Evolutionary conservation across 1,284 basidiomycete genomes (phyloP).

Genomic region (Ganoderma resinaceum): DNA sequence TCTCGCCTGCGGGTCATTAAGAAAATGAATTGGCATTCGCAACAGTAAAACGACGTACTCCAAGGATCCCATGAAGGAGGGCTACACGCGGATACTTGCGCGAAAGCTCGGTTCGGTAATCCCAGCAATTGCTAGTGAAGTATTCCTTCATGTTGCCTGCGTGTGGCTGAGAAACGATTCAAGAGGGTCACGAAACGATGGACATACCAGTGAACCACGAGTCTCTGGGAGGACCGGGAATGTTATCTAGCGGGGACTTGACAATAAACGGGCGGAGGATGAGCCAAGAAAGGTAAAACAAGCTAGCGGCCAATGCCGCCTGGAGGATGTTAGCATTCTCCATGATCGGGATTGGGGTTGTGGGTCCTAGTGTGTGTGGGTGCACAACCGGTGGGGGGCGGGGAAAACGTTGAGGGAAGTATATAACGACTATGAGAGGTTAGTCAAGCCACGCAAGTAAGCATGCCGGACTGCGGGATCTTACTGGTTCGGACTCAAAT

Average conservation of each 20-base stretch:
- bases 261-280: slow-evolving; percentile 16
- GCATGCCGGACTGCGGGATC: too few species aligned
- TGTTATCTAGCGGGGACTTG: slow-evolving; percentile 21
- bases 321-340: slow-evolving; percentile 14
- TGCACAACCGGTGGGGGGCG: background rate
- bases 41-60: slow-evolving; percentile 9
- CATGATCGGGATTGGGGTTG: too few species aligned
- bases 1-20: background rate
- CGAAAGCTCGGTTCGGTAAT: slow-evolving; percentile 18
- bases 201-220: slow-evolving; percentile 20
- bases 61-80: slow-evolving; percentile 13
- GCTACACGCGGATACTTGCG: slow-evolving; percentile 19
- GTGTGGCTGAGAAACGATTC: background rate
- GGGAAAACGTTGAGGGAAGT: background rate
- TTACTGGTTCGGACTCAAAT: too few species aligned
- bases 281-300: slow-evolving; percentile 19
- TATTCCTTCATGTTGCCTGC: slow-evolving; percentile 25
- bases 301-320: slow-evolving; percentile 12
- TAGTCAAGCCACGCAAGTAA: too few species aligned
- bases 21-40: background rate
- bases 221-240: slow-evolving; percentile 22
- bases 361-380: too few species aligned
- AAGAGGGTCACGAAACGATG: too few species aligned
- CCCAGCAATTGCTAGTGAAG: slow-evolving; percentile 23
- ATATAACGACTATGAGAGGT: too few species aligned